Base-by-base conservation (phyloP, 2,329 filamentous ascomycete genomes). In the Septoria petroselini region DNA sequence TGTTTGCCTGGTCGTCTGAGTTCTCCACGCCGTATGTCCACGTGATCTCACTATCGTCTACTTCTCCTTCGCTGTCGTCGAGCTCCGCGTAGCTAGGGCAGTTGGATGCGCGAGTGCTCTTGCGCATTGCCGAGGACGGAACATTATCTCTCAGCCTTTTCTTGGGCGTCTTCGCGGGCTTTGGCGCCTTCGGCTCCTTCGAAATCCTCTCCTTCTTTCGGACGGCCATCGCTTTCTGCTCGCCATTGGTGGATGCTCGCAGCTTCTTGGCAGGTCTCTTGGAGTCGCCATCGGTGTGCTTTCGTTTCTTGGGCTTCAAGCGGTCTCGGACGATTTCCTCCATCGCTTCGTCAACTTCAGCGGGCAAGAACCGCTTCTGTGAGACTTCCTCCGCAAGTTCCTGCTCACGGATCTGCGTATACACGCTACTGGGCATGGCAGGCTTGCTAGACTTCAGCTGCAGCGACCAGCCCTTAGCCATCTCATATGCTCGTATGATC, bases 401-500 rank as follows among this genome's bases (percentile, higher is more conserved):
- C 62, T 94, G 90, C 54, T 81, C 88, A 15, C 84, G 79, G 57
- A 97, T 78, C 3, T 82, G 76, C 12, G 79, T 78, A 68, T 93
- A 97, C 12, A 97, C 77, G 1, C 86, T 86, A 21, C 81, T 79
- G 0, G 93, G 91, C 51, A 97, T 72, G 12, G 86, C 84, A 52
- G 93, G 79, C 70, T 94, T 94, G 35, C 81, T 83, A 0, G 90
- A 82, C 68, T 85, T 94, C 1, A 87, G 85, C 64, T 93, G 86
- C 65, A 97, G 85, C 34, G 81, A 84, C 85, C 91, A 96, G 34
- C 84, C 85, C 65, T 87, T 88, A 59, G 84, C 80, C 55, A 95
- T 90, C 66, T 93, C 88, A 76, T 87, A 98, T 59, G 85, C 84
- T 40, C 88, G 82, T 52, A 96, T 85, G 9, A 91, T 78, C 2